phyloP scores from a whole-genome alignment of 2,329 filamentous ascomycete species.

The Aspergillus bombycis region DNA sequence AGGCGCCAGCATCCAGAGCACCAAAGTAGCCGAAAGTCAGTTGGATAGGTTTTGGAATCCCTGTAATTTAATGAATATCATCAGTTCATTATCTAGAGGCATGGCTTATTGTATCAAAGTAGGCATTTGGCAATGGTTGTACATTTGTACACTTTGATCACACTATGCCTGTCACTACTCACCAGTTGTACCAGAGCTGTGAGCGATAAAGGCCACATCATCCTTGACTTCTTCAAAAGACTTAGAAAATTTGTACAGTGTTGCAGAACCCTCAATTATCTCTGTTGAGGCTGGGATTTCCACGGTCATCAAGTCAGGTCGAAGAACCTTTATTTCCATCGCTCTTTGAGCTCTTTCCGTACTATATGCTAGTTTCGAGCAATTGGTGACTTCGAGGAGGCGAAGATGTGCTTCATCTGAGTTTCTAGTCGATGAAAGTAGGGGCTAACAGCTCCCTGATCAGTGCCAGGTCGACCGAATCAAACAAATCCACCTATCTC shows the following conservation, averaged over 20 bases:
- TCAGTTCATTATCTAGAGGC: not conserved
- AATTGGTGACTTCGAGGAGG: slow-evolving; percentile 17
- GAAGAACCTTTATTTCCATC: slow-evolving; percentile 17
- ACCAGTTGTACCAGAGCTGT: slow-evolving; percentile 43
- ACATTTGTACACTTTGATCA: not conserved
- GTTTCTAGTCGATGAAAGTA: slow-evolving; percentile 25
- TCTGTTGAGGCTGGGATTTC: slow-evolving; percentile 10
- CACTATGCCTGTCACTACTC: not conserved
- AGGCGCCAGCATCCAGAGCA: slow-evolving; percentile 9
- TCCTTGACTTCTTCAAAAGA: slow-evolving; percentile 26
- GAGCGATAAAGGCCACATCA: slow-evolving; percentile 30
- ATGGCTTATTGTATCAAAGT: not conserved
- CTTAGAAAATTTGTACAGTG: slow-evolving; percentile 16
- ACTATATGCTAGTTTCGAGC: slow-evolving; percentile 28
- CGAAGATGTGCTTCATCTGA: slow-evolving; percentile 19
- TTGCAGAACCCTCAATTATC: not conserved
- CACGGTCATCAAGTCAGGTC: slow-evolving; percentile 13
- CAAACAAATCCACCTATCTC: slow-evolving; percentile 1
- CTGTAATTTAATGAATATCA: slow-evolving; percentile 5
- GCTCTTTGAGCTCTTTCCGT: slow-evolving; percentile 26
- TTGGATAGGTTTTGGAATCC: slow-evolving; percentile 25
- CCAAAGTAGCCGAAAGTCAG: slow-evolving; percentile 25
- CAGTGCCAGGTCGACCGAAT: not conserved
- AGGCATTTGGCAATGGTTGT: not conserved
- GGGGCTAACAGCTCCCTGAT: slow-evolving; percentile 10